Conservation (phyloP, 768 basidiomycete genomes). For the Neoboletus subvelutipes region DNA sequence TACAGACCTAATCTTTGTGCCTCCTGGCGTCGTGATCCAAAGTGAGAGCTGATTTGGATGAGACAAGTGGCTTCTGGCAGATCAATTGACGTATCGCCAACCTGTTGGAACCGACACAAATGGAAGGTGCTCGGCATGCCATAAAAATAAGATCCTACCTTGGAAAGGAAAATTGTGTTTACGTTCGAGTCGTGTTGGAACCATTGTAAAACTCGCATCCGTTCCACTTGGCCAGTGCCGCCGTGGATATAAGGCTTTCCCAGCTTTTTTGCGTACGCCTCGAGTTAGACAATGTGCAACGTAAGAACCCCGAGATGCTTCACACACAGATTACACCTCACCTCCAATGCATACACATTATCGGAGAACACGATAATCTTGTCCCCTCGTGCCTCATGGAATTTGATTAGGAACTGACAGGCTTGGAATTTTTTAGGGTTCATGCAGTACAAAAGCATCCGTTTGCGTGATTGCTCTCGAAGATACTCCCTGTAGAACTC, state of each 20-base stretch:
- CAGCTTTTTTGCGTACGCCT: constrained; percentile 93
- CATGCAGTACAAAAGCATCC: constrained; percentile 98
- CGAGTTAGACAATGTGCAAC: not conserved
- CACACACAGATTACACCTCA: constrained; percentile 32
- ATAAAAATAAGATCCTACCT: constrained; percentile 48
- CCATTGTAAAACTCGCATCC: constrained; percentile 91
- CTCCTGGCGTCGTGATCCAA: constrained; percentile 96
- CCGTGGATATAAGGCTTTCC: constrained; percentile 96
- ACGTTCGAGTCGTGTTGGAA: constrained; percentile 96
- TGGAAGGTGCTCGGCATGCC: constrained; percentile 12
- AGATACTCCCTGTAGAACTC: constrained; percentile 99
- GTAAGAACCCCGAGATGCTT: not conserved
- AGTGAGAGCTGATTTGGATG: constrained; percentile 99
- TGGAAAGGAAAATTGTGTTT: constrained; percentile 98
- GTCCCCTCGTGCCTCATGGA: constrained; percentile 96
- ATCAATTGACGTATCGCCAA: constrained; percentile 98
- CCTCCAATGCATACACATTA: constrained; percentile 96
- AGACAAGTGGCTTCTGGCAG: constrained; percentile 98
- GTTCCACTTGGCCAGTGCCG: constrained; percentile 89
- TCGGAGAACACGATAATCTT: constrained; percentile 99
- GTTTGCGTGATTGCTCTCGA: constrained; percentile 86
- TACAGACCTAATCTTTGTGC: constrained; percentile 86
- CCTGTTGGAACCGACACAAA: constrained; percentile 44
- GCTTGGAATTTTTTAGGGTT: constrained; percentile 99
- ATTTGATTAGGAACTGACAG: constrained; percentile 97